phyloP scores from a whole-genome alignment of 768 basidiomycete species.

The Tulasnella sp. region DNA sequence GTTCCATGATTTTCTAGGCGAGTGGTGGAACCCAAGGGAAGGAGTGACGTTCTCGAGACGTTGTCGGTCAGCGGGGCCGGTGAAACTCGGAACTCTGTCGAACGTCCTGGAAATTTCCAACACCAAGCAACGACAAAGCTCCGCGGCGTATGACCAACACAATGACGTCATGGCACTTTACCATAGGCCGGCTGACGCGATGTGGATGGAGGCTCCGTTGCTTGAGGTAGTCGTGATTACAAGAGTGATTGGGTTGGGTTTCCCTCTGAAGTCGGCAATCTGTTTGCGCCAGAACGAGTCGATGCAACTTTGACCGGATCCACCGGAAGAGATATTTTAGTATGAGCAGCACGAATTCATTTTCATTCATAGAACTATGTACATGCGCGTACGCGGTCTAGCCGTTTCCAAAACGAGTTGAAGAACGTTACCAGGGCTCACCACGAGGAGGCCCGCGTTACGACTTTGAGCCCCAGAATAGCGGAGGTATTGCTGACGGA shows the following conservation, averaged over 20 bases:
- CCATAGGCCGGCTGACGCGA: not conserved
- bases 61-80: not conserved
- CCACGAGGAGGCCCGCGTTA: conserved; percentile 6
- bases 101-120: conserved; percentile 2
- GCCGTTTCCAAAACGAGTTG: not conserved
- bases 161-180: not conserved
- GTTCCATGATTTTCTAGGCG: not conserved
- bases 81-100: not conserved
- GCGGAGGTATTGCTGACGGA: not conserved
- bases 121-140: conserved; percentile 5
- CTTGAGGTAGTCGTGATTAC: no score
- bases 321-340: no score
- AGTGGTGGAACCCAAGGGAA: not conserved
- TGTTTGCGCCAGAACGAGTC: no score
- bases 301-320: no score
- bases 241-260: no score
- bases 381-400: conserved; percentile 1
- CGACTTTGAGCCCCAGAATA: not conserved
- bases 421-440: not conserved
- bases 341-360: no score
- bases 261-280: no score
- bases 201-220: no score
- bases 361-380: not conserved
- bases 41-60: not conserved
- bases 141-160: not conserved